Base-by-base conservation (phyloP, 2,329 filamentous ascomycete genomes). In the Aspergillus puulaauensis region DNA sequence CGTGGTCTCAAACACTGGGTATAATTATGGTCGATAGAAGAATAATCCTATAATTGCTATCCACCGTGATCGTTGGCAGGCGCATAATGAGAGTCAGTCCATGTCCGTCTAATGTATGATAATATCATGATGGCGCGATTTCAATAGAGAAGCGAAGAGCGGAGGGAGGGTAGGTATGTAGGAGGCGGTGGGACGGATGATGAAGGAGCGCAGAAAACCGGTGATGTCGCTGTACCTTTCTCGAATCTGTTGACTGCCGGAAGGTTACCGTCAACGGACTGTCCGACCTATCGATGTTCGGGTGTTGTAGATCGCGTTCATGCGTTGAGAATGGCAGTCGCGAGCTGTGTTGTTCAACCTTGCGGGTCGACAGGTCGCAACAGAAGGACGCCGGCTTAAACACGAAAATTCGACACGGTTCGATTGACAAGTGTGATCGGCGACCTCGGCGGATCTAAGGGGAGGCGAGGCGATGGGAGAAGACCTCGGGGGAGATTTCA, bases 11-110 rank as follows among this genome's bases (percentile, higher is more conserved):
- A 45, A 37, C 24, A 49, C 14, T 31, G 35, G 52, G 19, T 37
- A 49, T 31, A 46, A 31, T 4, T 21, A 21, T 21, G 46, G 44
- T 39, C 45, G 58, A 43, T 52, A 23, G 54, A 41, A 52, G 51
- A 56, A 53, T 31, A 27, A 43, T 53, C 52, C 57, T 61, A 62
- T 41, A 59, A 55, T 45, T 55, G 59, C 63, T 65, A 55, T 57
- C 56, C 55, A 45, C 47, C 47, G 52, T 31, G 56, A 57, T 31
- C 58, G 55, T 61, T 62, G 62, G 58, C 58, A 60, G 57, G 57
- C 59, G 62, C 61, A 57, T 65, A 47, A 60, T 57, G 39, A 60
- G 40, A 62, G 64, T 67, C 60, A 67, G 65, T 58, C 58, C 52
- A 52, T 53, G 47, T 49, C 56, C 39, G 47, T 31, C 43, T n/a